phyloP scores from a whole-genome alignment of 73 alveolate species.

The Paramecium pentaurelia region DNA sequence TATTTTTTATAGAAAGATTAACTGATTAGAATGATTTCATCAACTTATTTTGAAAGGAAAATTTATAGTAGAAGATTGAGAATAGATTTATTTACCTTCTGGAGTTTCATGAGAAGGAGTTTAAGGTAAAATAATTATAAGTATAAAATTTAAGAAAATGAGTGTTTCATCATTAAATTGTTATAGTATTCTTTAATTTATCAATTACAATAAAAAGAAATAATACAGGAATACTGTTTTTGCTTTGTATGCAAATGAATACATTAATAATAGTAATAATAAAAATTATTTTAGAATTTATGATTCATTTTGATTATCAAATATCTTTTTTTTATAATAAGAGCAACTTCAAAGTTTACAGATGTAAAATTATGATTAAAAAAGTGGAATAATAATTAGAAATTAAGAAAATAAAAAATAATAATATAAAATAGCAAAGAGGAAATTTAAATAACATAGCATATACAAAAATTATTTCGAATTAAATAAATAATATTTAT shows the following conservation, averaged over 20 bases:
- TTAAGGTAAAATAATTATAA: background rate
- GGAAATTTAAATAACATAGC: background rate
- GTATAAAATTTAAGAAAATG: background rate
- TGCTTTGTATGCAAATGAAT: background rate
- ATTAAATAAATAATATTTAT: too few relatives aligned
- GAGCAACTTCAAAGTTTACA: background rate
- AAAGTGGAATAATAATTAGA: too few relatives aligned
- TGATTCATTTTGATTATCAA: background rate
- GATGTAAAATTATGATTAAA: too few relatives aligned
- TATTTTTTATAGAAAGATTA: background rate
- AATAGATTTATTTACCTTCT: background rate
- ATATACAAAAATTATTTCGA: background rate
- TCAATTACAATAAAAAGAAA: too few relatives aligned
- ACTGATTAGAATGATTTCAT: background rate
- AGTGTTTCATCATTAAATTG: background rate
- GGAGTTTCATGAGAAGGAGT: background rate
- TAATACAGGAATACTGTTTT: background rate
- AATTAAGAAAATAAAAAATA: background rate
- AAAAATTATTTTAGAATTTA: background rate
- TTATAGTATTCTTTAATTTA: too few relatives aligned
- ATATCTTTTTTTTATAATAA: background rate
- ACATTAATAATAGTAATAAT: background rate
- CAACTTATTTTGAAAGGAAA: background rate
- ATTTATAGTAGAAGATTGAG: background rate
- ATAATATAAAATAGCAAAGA: background rate